Evolutionary conservation across 192 early-diverging fungal genomes (phyloP), one percentile per base, ranked within the genome.

Genomic region (Helicostylum pulchrum): DNA sequence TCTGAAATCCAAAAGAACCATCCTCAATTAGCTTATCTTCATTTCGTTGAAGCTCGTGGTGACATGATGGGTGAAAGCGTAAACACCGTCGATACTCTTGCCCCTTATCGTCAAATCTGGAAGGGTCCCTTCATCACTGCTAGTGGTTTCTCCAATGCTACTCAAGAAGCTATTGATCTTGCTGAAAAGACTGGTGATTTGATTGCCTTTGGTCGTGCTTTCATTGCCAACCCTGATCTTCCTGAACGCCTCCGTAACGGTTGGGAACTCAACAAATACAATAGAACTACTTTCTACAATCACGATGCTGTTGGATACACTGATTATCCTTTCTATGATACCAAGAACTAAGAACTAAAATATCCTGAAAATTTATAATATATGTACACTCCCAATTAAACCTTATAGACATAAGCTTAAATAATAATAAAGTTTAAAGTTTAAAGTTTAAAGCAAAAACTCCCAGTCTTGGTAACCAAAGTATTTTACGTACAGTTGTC

Each of bases 171-270:
- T 1, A n/a, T 54, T 10, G 53, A 54, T 7, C 10, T 48, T 48
- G 56, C 61, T 63, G 42, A 31, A n/a, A 42, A 46, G 26, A 31
- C 43, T 21, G 64, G n/a, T 12, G 11, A 55, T 58, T 31, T 73
- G 8, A 56, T 73, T 14, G 74, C 61, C 34, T 66, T 66, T 57
- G 74, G 74, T 15, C 59, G 74, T 36, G 30, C 59, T 12, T 76
- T 67, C 53, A 68, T 76, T 61, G 69, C 74, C 30, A 76, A 76
- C 30, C 74, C 70, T 39, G 74, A 76, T 47, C 47, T 72, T 8
- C 66, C 55, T 15, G 4, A 63, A 14, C 69, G 74, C n/a, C 15
- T 76, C 17, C 12, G 51, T 4, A 55, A 76, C 20, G 21, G 55
- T 14, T 62, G 32, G 45, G 19, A 46, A 20, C 39, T 75, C 39